Base-by-base conservation (phyloP, 176 grass and related monocot genomes). In the Musa beccarii region DNA sequence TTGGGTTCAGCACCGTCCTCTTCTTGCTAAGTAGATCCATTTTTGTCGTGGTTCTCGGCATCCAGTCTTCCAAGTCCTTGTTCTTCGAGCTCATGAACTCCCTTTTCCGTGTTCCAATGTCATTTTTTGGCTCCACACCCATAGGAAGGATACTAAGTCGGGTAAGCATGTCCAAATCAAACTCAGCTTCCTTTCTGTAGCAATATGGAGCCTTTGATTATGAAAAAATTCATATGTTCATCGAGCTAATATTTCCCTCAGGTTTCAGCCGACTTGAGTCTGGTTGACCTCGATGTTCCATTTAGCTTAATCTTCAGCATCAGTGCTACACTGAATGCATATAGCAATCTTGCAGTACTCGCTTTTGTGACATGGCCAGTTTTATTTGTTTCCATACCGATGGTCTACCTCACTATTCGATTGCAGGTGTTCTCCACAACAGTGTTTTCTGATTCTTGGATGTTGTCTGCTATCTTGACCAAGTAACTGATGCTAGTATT, bases 301-400 rank as follows among this genome's bases (percentile, higher is more conserved):
- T 98, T 98, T 55, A 29, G 25, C 66, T 76, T 98, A 52, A 75
- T 86, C 68, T 87, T 83, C 74, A 88, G 79, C 70, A 11, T 77
- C 50, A 68, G 72, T 76, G 63, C 90, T 67, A 93, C 78, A 68
- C 8, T 98, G 78, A 86, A 86, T 89, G 82, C 78, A 64, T 98
- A 79, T 75, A 85, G 84, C 78, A 98, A 89, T 84, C 72, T 98
- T 52, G 95, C 90, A 19, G 83, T 98, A 59, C 77, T 98, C 68
- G 86, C 90, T 84, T 78, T 89, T 84, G 84, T 98, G 74, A 93
- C 90, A 55, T 98, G 90, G 95, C 82, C 93, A 89, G 88, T 98
- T 79, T 63, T 98, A 69, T 98, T 98, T 71, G 70, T 98, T 52
- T 78, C 84, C 1, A 53, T 89, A 29, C 88, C 88, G 29, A 86